Evolutionary conservation across 192 early-diverging fungal genomes (phyloP).

Genomic region (Allomyces arbusculus): DNA sequence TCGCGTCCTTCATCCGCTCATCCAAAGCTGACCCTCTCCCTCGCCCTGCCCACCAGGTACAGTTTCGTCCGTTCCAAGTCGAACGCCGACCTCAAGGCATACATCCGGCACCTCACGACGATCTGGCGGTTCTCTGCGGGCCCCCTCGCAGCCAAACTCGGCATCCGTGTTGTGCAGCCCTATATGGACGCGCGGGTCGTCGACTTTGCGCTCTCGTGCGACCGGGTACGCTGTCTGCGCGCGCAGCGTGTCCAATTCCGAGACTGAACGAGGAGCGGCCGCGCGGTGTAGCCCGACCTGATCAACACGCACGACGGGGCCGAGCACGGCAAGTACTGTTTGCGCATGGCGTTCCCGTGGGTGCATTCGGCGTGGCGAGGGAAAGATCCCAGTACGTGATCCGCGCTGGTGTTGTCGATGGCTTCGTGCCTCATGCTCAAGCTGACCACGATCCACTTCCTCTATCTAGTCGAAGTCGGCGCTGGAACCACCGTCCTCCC

Average conservation of each 20-base stretch:
- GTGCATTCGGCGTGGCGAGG: conserved; percentile 32
- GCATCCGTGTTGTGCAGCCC: conserved; percentile 24
- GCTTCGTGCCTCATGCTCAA: too few species aligned
- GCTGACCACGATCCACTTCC: too few species aligned
- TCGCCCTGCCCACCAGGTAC: conserved; percentile 9
- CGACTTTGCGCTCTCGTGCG: conserved; percentile 25
- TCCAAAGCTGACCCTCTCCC: too few species aligned
- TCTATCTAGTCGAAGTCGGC: conserved; percentile 24
- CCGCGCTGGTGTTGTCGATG: too few species aligned
- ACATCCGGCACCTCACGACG: conserved; percentile 25
- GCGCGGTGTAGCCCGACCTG: too few species aligned
- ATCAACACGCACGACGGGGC: neutral
- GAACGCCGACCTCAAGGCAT: conserved; percentile 18
- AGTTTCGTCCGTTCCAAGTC: conserved; percentile 32
- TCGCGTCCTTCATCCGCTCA: too few species aligned
- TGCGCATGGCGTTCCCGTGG: conserved; percentile 41
- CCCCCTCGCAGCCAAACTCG: conserved; percentile 21
- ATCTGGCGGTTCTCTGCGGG: conserved; percentile 26
- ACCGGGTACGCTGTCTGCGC: too few species aligned
- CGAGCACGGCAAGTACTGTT: conserved; percentile 32
- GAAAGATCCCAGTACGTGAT: conserved; percentile 36
- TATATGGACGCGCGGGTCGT: conserved; percentile 30
- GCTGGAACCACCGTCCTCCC: conserved; percentile 33
- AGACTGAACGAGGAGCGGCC: too few species aligned
- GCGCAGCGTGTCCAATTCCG: too few species aligned